Conservation (phyloP, 2,329 filamentous ascomycete genomes). For the Trichoderma atroviride region DNA sequence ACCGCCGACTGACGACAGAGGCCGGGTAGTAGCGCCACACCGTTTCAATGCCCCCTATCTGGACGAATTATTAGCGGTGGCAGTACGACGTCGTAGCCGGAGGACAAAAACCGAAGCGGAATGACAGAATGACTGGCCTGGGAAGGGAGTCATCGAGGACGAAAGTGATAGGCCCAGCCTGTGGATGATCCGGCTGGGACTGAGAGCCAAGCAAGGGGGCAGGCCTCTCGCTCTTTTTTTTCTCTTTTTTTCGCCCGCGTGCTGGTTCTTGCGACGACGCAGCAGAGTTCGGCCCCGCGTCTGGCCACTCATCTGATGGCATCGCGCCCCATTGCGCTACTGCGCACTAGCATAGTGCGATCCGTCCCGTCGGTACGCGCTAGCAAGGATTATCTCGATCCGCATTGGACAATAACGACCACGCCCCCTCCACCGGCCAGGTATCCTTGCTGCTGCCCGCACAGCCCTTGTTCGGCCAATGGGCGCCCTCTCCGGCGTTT, state of each 20-base stretch:
- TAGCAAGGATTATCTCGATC: conserved; percentile 32
- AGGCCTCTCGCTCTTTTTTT: conserved; percentile 6
- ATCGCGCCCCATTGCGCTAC: conserved; percentile 31
- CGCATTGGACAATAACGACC: conserved; percentile 31
- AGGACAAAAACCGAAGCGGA: conserved; percentile 7
- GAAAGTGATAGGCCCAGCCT: background rate
- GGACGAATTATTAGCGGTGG: background rate
- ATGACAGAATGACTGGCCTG: conserved; percentile 6
- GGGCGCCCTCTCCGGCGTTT: conserved; percentile 33
- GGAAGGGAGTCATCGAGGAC: conserved; percentile 4
- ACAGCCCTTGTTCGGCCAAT: conserved; percentile 33
- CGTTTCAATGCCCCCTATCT: conserved; percentile 2
- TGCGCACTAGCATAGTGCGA: conserved; percentile 37
- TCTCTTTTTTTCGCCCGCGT: background rate
- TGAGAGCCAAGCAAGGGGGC: conserved; percentile 6
- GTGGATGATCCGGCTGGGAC: conserved; percentile 4
- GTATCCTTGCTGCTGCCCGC: background rate
- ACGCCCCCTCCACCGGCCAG: conserved; percentile 28
- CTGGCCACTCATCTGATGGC: conserved; percentile 34
- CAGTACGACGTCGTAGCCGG: background rate
- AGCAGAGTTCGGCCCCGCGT: conserved; percentile 26
- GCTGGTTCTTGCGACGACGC: conserved; percentile 23
- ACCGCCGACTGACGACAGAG: conserved; percentile 16
- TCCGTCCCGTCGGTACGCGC: conserved; percentile 44
- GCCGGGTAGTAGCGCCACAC: conserved; percentile 18